Base-by-base conservation (phyloP, 129 eudicot genomes). In the Kitagawia praeruptora region DNA sequence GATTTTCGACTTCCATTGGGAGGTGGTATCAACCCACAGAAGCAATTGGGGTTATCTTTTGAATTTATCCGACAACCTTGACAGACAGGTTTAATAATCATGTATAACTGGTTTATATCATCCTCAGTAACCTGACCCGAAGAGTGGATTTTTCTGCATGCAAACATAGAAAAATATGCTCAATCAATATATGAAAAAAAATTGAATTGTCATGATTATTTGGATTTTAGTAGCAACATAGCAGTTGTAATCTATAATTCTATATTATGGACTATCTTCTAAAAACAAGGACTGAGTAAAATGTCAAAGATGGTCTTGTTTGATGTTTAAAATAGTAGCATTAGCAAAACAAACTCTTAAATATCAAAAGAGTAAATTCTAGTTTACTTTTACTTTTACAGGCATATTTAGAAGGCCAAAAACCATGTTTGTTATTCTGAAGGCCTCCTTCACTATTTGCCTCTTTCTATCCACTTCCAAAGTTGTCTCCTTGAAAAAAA, bases 31-130 rank as follows among this genome's bases (percentile, higher is more conserved):
- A 95, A 73, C 56, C 99, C 99, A 79, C 99, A 95, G 54, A 92
- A 95, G 81, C 99, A 95, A 83, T 95, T 95, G 47, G 99, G 99
- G 63, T 95, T 95, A 48, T 95, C 99, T 85, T 92, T 95, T 45
- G 96, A 82, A 82, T 95, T 95, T 63, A 95, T 87, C 76, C 99
- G 90, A 77, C 99, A 95, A 27, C 96, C 96, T 85, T 86, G 96
- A 84, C 99, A 95, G 42, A 89, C 89, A 25, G 96, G 92, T 82
- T 92, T 95, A 81, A 77, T 79, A 51, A 86, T 80, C 97, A 89
- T 90, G 80, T 89, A 95, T 19, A 95, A 86, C 84, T 89, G 91
- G 66, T 85, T 89, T 69, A 90, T 69, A 81, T 95, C 99, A 76
- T 95, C 96, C 85, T 89, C 85, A 2, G 88, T 85, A 76, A 90